Conservation (phyloP, 768 basidiomycete species). For the Ramaria sp. region DNA sequence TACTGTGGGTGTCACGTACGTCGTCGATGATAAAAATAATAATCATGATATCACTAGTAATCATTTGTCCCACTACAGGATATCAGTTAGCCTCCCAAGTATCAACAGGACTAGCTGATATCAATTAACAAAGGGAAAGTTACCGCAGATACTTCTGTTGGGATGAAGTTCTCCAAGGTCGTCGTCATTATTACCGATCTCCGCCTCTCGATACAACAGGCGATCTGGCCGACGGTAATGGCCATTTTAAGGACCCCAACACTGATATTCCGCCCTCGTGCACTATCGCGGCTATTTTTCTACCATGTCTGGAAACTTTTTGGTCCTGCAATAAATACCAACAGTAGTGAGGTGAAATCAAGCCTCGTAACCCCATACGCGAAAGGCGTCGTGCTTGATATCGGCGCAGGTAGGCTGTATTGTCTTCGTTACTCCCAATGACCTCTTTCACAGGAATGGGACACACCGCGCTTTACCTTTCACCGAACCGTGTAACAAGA, state of each 20-base stretch:
- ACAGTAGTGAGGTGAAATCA: constrained; percentile 29
- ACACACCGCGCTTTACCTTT: constrained; percentile 52
- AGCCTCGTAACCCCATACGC: constrained; percentile 44
- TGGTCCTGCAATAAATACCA: constrained; percentile 36
- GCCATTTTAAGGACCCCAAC: constrained; percentile 30
- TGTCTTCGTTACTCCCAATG: background rate
- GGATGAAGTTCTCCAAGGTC: constrained; percentile 39
- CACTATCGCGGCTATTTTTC: constrained; percentile 48
- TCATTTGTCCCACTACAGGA: too few species aligned
- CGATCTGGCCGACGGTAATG: constrained; percentile 36
- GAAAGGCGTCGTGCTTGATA: constrained; percentile 50
- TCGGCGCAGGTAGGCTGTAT: constrained; percentile 48
- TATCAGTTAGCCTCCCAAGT: too few species aligned
- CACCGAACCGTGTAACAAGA: constrained; percentile 39
- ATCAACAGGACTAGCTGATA: too few species aligned
- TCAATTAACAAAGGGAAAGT: too few species aligned
- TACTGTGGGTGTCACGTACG: too few species aligned
- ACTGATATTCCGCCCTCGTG: constrained; percentile 33
- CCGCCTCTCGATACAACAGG: constrained; percentile 23
- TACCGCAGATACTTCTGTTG: too few species aligned
- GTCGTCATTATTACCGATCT: constrained; percentile 36
- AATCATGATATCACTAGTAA: too few species aligned
- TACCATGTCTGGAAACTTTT: constrained; percentile 44
- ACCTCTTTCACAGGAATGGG: constrained; percentile 39
- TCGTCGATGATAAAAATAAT: too few species aligned